Conservation (phyloP, 2,329 filamentous ascomycete genomes). For the Penicillium griseofulvum region DNA sequence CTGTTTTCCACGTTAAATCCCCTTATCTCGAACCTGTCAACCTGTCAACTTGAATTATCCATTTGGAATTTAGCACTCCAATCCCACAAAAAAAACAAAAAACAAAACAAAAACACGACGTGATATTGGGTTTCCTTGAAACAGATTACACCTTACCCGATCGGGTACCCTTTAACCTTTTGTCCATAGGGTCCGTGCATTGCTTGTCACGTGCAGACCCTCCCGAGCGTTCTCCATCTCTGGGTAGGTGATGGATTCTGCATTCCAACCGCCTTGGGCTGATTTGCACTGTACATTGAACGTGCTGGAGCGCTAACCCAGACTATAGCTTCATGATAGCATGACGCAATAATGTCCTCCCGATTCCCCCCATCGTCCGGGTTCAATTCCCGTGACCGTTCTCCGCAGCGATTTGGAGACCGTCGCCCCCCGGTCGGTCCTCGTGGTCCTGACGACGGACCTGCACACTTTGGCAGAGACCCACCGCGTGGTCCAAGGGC, state of each 20-base stretch:
- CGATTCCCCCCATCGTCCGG: constrained; percentile 63
- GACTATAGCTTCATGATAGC: constrained; percentile 27
- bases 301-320: constrained; percentile 42
- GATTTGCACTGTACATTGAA: constrained; percentile 1
- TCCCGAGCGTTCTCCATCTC: constrained; percentile 7
- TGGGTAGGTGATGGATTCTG: constrained; percentile 9
- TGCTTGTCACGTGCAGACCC: constrained; percentile 3
- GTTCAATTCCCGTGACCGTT: constrained; percentile 65
- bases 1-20: neutral
- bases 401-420: constrained; percentile 68
- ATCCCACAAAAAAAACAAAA: neutral
- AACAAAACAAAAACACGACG: neutral
- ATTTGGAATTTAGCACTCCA: neutral
- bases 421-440: constrained; percentile 59
- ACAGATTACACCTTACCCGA: constrained; percentile 6
- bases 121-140: neutral
- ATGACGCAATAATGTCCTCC: constrained; percentile 51
- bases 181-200: constrained; percentile 9
- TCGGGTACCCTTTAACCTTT: constrained; percentile 6
- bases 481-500: constrained; percentile 81
- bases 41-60: neutral
- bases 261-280: constrained; percentile 2
- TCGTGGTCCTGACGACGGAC: constrained; percentile 56
- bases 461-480: constrained; percentile 61
- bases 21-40: neutral